Conservation (phyloP, 139 green algal genomes). For the Haematococcus sp. region DNA sequence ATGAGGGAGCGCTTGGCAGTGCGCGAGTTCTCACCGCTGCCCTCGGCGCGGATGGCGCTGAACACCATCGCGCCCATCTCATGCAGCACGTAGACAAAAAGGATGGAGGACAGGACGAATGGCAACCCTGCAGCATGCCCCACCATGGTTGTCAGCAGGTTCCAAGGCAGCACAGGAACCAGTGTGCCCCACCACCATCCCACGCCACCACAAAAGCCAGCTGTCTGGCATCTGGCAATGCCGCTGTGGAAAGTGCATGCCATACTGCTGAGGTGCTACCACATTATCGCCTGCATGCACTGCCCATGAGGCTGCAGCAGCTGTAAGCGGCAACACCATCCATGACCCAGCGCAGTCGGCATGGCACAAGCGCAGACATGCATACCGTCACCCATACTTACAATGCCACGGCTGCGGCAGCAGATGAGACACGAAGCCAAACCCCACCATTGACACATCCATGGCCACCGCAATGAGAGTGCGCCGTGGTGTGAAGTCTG, state of each 20-base stretch:
- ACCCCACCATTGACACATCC: constrained; percentile 51
- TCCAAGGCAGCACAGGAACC: too few relatives aligned
- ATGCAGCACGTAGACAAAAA: constrained; percentile 30
- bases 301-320: not conserved
- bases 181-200: too few relatives aligned
- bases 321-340: too few relatives aligned
- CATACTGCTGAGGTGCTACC: too few relatives aligned
- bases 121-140: constrained; percentile 4
- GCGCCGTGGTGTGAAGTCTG: constrained; percentile 22
- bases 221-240: too few relatives aligned
- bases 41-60: constrained; percentile 17
- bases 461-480: constrained; percentile 16
- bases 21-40: not conserved
- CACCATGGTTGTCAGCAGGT: too few relatives aligned
- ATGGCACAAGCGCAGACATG: not conserved
- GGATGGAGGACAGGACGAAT: constrained; percentile 9
- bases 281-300: too few relatives aligned
- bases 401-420: constrained; percentile 18
- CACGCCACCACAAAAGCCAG: too few relatives aligned
- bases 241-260: too few relatives aligned
- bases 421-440: constrained; percentile 17
- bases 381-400: constrained; percentile 11
- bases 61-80: constrained; percentile 33
- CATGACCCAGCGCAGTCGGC: too few relatives aligned
- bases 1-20: constrained; percentile 1